Evolutionary conservation across 345 rosid species (phyloP).

Genomic region (Euphorbia pulcherrima): DNA sequence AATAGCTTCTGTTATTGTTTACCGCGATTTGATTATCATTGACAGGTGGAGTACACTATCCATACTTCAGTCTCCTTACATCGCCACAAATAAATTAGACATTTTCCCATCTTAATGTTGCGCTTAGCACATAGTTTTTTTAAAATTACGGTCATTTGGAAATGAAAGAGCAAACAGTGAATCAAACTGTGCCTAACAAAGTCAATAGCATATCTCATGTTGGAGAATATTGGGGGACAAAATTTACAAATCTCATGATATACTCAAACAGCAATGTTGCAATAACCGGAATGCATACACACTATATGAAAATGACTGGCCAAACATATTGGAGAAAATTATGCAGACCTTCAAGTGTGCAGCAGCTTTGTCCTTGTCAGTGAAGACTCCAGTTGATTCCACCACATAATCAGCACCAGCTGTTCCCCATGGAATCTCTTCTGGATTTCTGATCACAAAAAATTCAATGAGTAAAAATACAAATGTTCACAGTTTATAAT

Average conservation of each 20-base stretch:
- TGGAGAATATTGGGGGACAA: not conserved
- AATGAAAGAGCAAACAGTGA: not conserved
- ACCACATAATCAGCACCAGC: conserved; percentile 57
- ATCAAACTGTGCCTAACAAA: no score
- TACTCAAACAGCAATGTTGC: no score
- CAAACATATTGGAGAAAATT: not conserved
- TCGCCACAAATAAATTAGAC: not conserved
- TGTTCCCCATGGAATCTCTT: conserved; percentile 66
- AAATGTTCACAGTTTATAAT: no score
- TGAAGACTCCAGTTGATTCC: conserved; percentile 70
- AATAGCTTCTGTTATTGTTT: no score
- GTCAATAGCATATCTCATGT: not conserved
- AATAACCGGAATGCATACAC: no score
- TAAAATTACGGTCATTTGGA: not conserved
- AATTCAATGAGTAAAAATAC: not conserved
- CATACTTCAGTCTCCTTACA: no score
- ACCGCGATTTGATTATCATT: no score
- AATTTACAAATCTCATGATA: not conserved
- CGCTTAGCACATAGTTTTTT: not conserved
- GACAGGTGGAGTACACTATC: no score
- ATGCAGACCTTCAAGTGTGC: conserved; percentile 59
- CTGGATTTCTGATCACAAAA: conserved; percentile 45
- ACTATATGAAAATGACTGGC: not conserved
- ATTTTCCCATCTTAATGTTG: not conserved
- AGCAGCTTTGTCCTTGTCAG: conserved; percentile 68